Percentiles rank a stretch among this genome's conserved stretches.
Conservation (phyloP, 148 eudicot species). For the Camellia granthamiana region DNA sequence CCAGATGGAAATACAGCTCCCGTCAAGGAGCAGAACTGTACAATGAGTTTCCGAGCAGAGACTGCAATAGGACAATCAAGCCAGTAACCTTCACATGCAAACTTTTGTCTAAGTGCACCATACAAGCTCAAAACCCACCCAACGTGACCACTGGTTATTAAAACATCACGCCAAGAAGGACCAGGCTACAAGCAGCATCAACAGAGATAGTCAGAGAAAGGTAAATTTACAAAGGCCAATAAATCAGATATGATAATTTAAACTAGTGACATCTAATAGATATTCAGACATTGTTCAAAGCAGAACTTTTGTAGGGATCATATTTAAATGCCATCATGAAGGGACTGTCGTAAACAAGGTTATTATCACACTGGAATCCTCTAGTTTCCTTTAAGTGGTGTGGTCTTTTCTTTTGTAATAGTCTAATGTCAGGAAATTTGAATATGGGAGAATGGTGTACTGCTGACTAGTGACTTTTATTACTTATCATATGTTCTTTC, state of each 20-base stretch:
- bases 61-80: constrained; percentile 98
- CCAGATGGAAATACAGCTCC: constrained; percentile 83
- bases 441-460: background rate
- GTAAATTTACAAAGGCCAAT: constrained; percentile 3
- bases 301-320: background rate
- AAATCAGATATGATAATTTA: constrained; percentile 12
- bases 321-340: background rate
- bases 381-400: background rate
- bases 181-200: constrained; percentile 67
- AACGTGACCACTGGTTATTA: constrained; percentile 78
- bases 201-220: background rate
- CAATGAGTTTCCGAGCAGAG: constrained; percentile 82
- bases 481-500: constrained; percentile 1
- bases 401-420: background rate
- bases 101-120: constrained; percentile 77
- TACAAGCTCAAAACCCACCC: constrained; percentile 82
- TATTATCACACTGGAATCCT: background rate
- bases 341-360: constrained; percentile 1
- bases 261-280: background rate
- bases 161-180: constrained; percentile 72
- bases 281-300: background rate
- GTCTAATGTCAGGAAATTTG: background rate
- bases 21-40: constrained; percentile 84
- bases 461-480: background rate
- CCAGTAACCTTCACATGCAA: constrained; percentile 76